Percentiles rank a stretch among this genome's conserved stretches.
phyloP scores from a whole-genome alignment of 148 eudicot genomes.

The Drosera capensis region DNA sequence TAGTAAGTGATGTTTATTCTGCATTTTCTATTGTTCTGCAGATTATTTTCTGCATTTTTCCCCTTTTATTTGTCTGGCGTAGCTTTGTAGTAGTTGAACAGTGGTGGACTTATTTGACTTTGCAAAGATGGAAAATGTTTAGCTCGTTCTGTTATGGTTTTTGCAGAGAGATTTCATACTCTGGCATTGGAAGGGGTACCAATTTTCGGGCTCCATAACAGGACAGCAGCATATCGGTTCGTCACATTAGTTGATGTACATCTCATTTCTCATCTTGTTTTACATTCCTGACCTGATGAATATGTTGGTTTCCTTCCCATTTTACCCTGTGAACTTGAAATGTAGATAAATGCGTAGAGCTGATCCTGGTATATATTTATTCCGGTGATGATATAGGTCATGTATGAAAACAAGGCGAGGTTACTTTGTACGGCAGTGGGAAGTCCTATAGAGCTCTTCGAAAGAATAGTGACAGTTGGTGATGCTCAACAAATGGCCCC shows the following conservation, averaged over 20 bases:
- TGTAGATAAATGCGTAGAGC: background rate
- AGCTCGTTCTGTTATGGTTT: background rate
- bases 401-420: constrained; percentile 86
- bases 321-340: too few species aligned
- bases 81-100: too few species aligned
- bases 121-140: background rate
- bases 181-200: constrained; percentile 80
- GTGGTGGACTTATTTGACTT: too few species aligned
- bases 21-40: background rate
- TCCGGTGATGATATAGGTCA: constrained; percentile 52
- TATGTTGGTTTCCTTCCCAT: background rate
- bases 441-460: constrained; percentile 58
- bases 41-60: background rate
- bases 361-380: background rate
- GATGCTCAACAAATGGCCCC: constrained; percentile 65
- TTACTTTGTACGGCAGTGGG: constrained; percentile 80
- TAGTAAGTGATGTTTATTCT: constrained; percentile 34
- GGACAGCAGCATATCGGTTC: constrained; percentile 91
- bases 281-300: background rate
- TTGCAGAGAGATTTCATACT: constrained; percentile 74
- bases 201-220: constrained; percentile 60
- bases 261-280: constrained; percentile 14
- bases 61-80: background rate
- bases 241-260: constrained; percentile 89
- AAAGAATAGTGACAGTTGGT: constrained; percentile 58